Evolutionary conservation across 257 asterid genomes (phyloP).

Genomic region (Fraxinus anomala): DNA sequence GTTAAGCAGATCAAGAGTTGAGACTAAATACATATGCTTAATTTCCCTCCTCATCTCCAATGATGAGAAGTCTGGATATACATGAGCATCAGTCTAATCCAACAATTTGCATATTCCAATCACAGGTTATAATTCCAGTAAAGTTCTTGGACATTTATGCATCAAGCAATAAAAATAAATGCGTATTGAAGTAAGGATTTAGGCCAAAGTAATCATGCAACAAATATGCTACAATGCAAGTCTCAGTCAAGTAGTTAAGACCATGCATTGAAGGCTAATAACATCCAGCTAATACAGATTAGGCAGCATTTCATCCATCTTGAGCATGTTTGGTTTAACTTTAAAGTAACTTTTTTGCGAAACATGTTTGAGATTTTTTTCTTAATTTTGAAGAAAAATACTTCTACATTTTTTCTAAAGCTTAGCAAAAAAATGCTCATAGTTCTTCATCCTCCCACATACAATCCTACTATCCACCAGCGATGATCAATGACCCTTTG

Average conservation of each 20-base stretch:
- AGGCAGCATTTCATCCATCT: constrained; percentile 10
- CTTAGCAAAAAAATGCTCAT: neutral
- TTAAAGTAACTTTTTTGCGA: neutral
- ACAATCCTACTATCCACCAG: neutral
- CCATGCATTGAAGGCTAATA: neutral
- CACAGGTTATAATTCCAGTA: constrained; percentile 1
- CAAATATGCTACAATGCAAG: neutral
- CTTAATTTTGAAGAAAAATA: neutral
- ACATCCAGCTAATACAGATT: constrained; percentile 10
- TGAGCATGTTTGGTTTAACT: neutral
- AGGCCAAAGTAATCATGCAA: constrained; percentile 1
- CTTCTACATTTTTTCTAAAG: neutral
- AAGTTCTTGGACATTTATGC: neutral
- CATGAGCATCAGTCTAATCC: neutral
- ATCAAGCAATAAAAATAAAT: neutral
- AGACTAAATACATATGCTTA: neutral
- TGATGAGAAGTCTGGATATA: neutral
- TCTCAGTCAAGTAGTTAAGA: constrained; percentile 1
- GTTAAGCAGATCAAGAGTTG: neutral
- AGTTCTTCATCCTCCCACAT: neutral
- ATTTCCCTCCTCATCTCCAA: constrained; percentile 2
- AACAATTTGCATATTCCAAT: neutral
- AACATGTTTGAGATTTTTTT: neutral
- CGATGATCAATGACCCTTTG: neutral
- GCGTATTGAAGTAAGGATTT: neutral